Conservation (phyloP, 140 eudicot species). For the Bidens hawaiensis region DNA sequence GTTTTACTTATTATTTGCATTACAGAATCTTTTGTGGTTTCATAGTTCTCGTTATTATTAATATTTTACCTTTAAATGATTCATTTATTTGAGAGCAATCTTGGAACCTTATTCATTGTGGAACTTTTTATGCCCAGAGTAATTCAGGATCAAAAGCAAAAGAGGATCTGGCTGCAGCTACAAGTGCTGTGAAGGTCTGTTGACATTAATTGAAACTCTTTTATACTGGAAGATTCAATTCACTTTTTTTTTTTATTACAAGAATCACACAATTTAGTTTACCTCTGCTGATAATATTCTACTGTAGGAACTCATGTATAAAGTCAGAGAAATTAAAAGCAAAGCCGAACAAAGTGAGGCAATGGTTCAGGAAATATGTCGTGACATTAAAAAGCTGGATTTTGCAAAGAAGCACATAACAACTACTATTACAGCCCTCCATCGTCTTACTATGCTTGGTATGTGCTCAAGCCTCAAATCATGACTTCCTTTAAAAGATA, state of each 20-base stretch:
- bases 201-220: not conserved
- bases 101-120: slow-evolving; percentile 10
- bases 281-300: not conserved
- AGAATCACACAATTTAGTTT: slow-evolving; percentile 13
- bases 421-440: slow-evolving; percentile 96
- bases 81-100: slow-evolving; percentile 9
- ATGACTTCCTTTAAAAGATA: not conserved
- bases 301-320: slow-evolving; percentile 89
- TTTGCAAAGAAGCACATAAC: slow-evolving; percentile 97
- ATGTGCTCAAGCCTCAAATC: slow-evolving; percentile 17
- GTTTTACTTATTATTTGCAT: not conserved
- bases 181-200: slow-evolving; percentile 91
- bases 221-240: slow-evolving; percentile 8
- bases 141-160: slow-evolving; percentile 96
- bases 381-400: slow-evolving; percentile 98
- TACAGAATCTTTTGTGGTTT: slow-evolving; percentile 5
- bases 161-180: slow-evolving; percentile 99
- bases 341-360: slow-evolving; percentile 99
- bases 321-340: slow-evolving; percentile 90
- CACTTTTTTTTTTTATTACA: slow-evolving; percentile 16
- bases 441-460: slow-evolving; percentile 99
- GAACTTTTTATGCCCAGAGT: slow-evolving; percentile 57
- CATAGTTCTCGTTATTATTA: not conserved
- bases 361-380: slow-evolving; percentile 99
- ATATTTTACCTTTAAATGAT: slow-evolving; percentile 6